These are phyloP conservation scores for Chaetomiaceae sp. DNA, from an alignment of 2,329 filamentous ascomycete species.

Conservation along the genomic window DNA sequence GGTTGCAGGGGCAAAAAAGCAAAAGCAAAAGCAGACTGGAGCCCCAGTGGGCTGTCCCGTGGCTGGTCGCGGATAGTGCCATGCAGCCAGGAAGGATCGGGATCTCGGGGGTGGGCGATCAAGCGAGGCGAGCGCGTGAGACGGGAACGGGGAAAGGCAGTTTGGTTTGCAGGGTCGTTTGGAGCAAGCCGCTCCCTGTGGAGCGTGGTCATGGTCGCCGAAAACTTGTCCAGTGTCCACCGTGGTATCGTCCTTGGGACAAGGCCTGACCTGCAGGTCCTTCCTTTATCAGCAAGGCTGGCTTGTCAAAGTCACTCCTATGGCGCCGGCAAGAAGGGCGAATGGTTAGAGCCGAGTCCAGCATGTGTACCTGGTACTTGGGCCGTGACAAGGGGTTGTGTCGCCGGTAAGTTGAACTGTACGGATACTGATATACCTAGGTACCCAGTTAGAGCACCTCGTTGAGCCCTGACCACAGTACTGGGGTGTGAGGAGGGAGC, in stretches of 20 bases:
- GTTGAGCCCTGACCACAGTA: too few relatives aligned
- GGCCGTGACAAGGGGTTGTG: too few relatives aligned
- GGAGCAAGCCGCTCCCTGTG: conserved; percentile 1
- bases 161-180: conserved; percentile 9
- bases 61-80: conserved; percentile 19
- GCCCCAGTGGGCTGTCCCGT: conserved; percentile 18
- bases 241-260: conserved; percentile 7
- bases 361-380: too few relatives aligned
- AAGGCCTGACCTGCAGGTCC: conserved; percentile 4
- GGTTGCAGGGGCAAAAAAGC: conserved; percentile 20
- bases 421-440: too few relatives aligned
- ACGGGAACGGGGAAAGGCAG: conserved; percentile 3
- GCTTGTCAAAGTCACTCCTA: conserved; percentile 1
- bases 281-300: conserved; percentile 8
- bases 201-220: conserved; percentile 9
- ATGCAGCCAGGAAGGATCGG: conserved; percentile 14
- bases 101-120: conserved; percentile 23
- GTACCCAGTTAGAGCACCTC: too few relatives aligned
- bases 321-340: too few relatives aligned
- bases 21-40: too few relatives aligned
- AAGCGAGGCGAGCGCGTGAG: conserved; percentile 25
- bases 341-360: too few relatives aligned
- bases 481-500: too few relatives aligned
- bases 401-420: too few relatives aligned
- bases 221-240: not conserved